phyloP scores from a whole-genome alignment of 805 yeast species.

The Sugiyamaella floridensis region DNA sequence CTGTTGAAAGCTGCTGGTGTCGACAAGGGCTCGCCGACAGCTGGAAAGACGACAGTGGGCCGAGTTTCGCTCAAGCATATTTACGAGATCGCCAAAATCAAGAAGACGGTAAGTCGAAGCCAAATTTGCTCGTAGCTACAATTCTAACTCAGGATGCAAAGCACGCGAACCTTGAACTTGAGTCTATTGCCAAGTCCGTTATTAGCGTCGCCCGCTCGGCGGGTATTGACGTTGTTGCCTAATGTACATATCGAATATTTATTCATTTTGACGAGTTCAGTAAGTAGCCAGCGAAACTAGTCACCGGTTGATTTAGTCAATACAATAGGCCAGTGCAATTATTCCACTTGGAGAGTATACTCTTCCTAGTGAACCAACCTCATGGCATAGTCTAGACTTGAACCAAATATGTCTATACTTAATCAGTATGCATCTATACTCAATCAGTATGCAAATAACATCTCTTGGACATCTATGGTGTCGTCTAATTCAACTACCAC shows the following conservation, averaged over 20 bases:
- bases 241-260: slow-evolving; percentile 15
- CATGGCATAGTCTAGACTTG: neutral
- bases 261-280: slow-evolving; percentile 1
- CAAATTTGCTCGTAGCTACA: neutral
- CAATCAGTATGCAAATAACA: neutral
- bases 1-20: slow-evolving; percentile 74
- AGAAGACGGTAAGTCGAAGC: slow-evolving; percentile 42
- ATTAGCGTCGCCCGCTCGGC: slow-evolving; percentile 83
- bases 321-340: too few species aligned
- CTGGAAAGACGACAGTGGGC: slow-evolving; percentile 58
- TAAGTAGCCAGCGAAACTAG: too few species aligned
- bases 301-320: too few species aligned
- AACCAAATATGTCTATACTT: too few species aligned
- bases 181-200: slow-evolving; percentile 73
- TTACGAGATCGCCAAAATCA: slow-evolving; percentile 90
- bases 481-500: slow-evolving; percentile 24
- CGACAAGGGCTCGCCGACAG: slow-evolving; percentile 68
- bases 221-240: slow-evolving; percentile 78
- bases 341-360: too few species aligned
- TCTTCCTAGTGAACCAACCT: too few species aligned
- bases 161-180: slow-evolving; percentile 62
- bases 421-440: neutral
- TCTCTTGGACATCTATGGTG: too few species aligned
- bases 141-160: slow-evolving; percentile 47
- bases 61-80: slow-evolving; percentile 74